Evolutionary conservation across 2,329 filamentous ascomycete species (phyloP), one percentile per base, ranked within the genome.

Genomic region (Raffaelea ambrosiae): DNA sequence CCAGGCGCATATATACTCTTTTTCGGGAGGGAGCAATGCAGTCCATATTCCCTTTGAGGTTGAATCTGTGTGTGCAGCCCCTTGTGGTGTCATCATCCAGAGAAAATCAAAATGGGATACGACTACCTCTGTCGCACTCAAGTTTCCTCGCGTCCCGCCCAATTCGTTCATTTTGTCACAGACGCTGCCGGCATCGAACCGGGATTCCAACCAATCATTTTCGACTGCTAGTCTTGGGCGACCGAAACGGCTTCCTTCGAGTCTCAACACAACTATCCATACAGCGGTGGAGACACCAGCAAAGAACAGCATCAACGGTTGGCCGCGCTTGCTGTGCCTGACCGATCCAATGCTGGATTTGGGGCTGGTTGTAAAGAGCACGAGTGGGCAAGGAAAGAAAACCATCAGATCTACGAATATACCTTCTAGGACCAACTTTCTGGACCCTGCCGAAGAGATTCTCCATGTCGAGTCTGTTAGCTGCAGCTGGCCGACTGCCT

Each of bases 31-130:
- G 31, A 93, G 80, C 60, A 87, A 98, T 73, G 80, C 95, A 50
- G 76, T 97, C 43, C 88, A 95, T 62, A 80, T 98, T 60, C 91
- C 91, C 2, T 98, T 98, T 60, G 90, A 97, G 66, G 86, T 96
- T 39, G 88, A 95, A 61, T 81, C 81, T 46, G 89, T 87, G 26
- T 88, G 90, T 63, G 81, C 91, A 33, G 86, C 87, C 13, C 86
- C 89, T 5, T 74, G 81, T 29, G 93, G 93, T 22, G 75, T 97
- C 44, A 76, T 98, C 19, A 79, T 98, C 48, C 91, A 97, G 65
- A 77, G 90, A 51, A 95, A 85, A 61, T 71, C 83, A 39, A 73
- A 72, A 49, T 62, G 68, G 10, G 73, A 79, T 49, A 73, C 64
- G 49, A 58, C 69, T 10, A 66, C 69, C 2, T 67, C 77, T 5